Evolutionary conservation across 306 rosid species (phyloP).

Genomic region (Quercus glauca): DNA sequence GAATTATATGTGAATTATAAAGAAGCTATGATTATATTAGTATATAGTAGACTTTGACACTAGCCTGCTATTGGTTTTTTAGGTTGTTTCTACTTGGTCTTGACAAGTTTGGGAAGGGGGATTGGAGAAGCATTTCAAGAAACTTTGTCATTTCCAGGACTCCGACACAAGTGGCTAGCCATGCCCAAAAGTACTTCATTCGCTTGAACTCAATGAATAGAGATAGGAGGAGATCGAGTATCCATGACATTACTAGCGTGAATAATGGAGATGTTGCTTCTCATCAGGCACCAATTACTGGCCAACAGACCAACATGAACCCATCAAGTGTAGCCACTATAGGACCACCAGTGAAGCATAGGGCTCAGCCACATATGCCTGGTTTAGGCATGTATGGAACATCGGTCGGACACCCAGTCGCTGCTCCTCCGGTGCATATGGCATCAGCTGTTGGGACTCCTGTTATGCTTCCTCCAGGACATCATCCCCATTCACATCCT

Average conservation of each 20-base stretch:
- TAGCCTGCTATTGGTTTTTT: constrained; percentile 15
- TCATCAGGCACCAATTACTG: constrained; percentile 81
- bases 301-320: constrained; percentile 56
- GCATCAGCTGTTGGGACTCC: constrained; percentile 95
- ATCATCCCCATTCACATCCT: constrained; percentile 48
- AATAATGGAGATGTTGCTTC: constrained; percentile 65
- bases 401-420: constrained; percentile 80
- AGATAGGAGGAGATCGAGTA: constrained; percentile 94
- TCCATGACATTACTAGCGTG: constrained; percentile 90
- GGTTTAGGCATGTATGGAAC: constrained; percentile 91
- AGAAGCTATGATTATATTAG: background rate
- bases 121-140: constrained; percentile 99
- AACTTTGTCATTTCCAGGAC: constrained; percentile 94
- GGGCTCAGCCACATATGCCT: constrained; percentile 61
- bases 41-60: background rate
- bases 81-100: constrained; percentile 95
- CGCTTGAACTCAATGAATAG: constrained; percentile 92
- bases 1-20: background rate
- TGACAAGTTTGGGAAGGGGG: constrained; percentile 98
- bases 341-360: constrained; percentile 63
- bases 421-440: constrained; percentile 80
- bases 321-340: constrained; percentile 45
- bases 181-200: constrained; percentile 95
- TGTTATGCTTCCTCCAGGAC: constrained; percentile 86
- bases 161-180: constrained; percentile 98